Evolutionary conservation across 1,139 yeast genomes (phyloP).

Genomic region (Nakaseomyces kungkrabaensis): DNA sequence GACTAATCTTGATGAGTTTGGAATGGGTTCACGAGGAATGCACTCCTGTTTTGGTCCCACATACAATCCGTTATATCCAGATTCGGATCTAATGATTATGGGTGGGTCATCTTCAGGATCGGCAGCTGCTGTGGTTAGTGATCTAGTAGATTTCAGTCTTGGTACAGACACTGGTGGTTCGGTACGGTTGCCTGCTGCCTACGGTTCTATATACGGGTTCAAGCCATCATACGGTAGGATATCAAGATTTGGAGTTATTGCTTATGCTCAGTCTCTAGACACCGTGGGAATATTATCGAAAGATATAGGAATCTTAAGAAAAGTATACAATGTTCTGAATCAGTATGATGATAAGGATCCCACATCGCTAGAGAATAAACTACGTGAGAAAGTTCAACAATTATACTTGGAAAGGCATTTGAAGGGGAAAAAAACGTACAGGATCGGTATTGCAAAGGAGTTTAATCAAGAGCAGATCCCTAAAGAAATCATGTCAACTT

Average conservation of each 20-base stretch:
- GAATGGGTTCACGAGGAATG: conserved; percentile 78
- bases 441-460: conserved; percentile 67
- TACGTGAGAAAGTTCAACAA: conserved; percentile 29
- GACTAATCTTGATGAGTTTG: conserved; percentile 94
- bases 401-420: conserved; percentile 9
- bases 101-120: conserved; percentile 98
- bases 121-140: conserved; percentile 81
- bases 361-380: conserved; percentile 44
- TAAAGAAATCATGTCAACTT: conserved; percentile 35
- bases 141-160: conserved; percentile 55
- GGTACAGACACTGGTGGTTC: conserved; percentile 99
- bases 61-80: conserved; percentile 49
- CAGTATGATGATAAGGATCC: conserved; percentile 67
- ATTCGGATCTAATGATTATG: conserved; percentile 33
- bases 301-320: conserved; percentile 35
- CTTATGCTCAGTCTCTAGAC: conserved; percentile 90
- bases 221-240: conserved; percentile 89
- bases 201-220: conserved; percentile 74
- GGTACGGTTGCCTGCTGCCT: conserved; percentile 82
- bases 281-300: conserved; percentile 78
- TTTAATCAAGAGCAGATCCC: conserved; percentile 50
- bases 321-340: conserved; percentile 50
- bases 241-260: conserved; percentile 83
- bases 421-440: conserved; percentile 21
- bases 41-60: conserved; percentile 56